These are phyloP conservation scores for Oehlia diaphana DNA, from an alignment of 192 early-diverging fungal genomes.

Conservation along the genomic window DNA sequence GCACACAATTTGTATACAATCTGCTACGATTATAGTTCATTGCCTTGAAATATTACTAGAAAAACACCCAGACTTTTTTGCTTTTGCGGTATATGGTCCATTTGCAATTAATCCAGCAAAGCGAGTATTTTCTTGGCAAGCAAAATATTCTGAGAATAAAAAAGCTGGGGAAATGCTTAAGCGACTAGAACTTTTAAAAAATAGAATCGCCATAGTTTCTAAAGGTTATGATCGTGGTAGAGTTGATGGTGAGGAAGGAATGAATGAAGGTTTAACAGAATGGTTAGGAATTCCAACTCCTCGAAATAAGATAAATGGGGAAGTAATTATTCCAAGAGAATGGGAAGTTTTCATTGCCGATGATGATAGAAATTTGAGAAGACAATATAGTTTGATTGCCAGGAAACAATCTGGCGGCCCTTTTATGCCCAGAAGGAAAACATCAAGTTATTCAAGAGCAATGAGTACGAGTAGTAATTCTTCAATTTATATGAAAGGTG, in stretches of 20 bases:
- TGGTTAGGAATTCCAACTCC: background rate
- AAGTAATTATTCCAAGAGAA: slow-evolving; percentile 4
- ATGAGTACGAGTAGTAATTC: too few relatives aligned
- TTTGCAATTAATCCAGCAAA: slow-evolving; percentile 25
- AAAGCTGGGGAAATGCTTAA: background rate
- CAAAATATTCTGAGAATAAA: background rate
- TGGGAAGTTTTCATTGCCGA: slow-evolving; percentile 13
- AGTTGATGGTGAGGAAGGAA: background rate
- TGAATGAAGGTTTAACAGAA: background rate
- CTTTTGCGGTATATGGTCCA: background rate
- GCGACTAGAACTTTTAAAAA: background rate
- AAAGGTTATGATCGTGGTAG: background rate
- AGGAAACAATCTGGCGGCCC: too few relatives aligned
- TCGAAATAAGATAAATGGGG: background rate
- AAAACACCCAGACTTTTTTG: slow-evolving; percentile 21
- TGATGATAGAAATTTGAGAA: background rate
- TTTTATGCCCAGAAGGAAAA: too few relatives aligned
- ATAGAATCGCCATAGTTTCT: background rate
- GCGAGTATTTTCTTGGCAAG: slow-evolving; percentile 19
- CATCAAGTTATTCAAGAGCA: too few relatives aligned
- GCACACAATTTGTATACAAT: slow-evolving; percentile 9
- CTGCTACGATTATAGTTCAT: slow-evolving; percentile 13
- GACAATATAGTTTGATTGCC: too few relatives aligned
- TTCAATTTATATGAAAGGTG: too few relatives aligned
- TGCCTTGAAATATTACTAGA: background rate